Conservation (phyloP, 768 basidiomycete species). For the Scleroderma bovista region DNA sequence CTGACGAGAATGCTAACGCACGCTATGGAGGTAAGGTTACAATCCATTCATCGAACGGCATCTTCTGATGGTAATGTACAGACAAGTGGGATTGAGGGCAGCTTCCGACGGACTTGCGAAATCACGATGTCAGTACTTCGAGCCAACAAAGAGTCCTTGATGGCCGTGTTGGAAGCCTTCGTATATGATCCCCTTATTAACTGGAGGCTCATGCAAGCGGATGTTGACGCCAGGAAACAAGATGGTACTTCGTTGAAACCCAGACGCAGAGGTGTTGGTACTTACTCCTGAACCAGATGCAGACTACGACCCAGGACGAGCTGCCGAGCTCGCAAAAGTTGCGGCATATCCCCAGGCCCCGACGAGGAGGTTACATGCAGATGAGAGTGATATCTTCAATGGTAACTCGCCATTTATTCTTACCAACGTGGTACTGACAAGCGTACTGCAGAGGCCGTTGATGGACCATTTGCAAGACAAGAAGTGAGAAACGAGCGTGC, state of each 20-base stretch:
- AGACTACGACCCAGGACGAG: conserved; percentile 47
- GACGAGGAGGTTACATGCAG: conserved; percentile 76
- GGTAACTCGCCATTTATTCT: conserved; percentile 40
- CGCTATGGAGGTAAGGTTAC: conserved; percentile 85
- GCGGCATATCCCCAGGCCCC: conserved; percentile 76
- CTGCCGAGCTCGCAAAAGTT: conserved; percentile 58
- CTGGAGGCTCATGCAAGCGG: conserved; percentile 88
- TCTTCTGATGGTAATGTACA: conserved; percentile 27
- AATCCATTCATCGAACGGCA: background rate
- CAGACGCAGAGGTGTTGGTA: background rate
- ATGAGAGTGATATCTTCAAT: conserved; percentile 92
- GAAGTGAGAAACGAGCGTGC: conserved; percentile 92
- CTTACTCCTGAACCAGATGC: conserved; percentile 24
- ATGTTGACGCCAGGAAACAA: conserved; percentile 63
- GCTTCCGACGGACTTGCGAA: conserved; percentile 92
- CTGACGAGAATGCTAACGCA: conserved; percentile 97
- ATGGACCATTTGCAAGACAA: conserved; percentile 55
- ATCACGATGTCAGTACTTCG: conserved; percentile 97
- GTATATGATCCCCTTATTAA: conserved; percentile 98
- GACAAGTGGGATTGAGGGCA: conserved; percentile 98
- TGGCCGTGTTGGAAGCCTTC: conserved; percentile 98
- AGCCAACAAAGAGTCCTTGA: conserved; percentile 96
- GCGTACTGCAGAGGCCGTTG: conserved; percentile 33
- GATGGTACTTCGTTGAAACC: conserved; percentile 51
- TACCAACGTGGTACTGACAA: conserved; percentile 1